Evolutionary conservation across 2,329 filamentous ascomycete genomes (phyloP), one percentile per base, ranked within the genome.

Genomic region (Diaporthe sp.): DNA sequence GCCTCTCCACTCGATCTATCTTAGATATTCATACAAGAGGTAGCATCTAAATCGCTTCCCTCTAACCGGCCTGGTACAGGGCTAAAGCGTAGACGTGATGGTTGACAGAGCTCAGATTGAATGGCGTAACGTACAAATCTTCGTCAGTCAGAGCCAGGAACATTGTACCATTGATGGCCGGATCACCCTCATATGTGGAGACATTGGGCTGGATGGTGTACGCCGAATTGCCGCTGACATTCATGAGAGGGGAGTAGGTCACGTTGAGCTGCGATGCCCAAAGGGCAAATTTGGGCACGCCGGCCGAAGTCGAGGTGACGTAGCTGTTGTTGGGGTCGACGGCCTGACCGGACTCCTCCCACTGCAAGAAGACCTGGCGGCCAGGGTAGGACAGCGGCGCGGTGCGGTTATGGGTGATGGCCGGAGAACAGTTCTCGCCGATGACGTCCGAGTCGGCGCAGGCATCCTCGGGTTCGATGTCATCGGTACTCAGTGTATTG

Each of bases 301-400:
- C 87, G 0, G 92, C 93, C 0, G 86, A 85, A 0, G 88, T 90
- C 3, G 83, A 82, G 0, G 94, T 96, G 65, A 95, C 84, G 81
- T 97, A 97, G 80, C 91, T 94, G 84, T 94, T 95, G 83, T 97
- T 96, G 0, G 94, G 94, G 0, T 94, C 94, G 4, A 96, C 88
- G 0, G 88, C 78, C 77, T 89, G 83, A 0, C 94, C 94, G 0
- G 94, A 92, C 0, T 81, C 83, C 35, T 97, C 94, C 94, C 94
- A 97, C 56, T 87, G 81, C 9, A 97, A 84, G 79, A 90, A 91
- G 2, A 97, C 91, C 78, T 92, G 85, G 32, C 92, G 92, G 0
- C 94, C 94, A 0, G 94, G 89, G 81, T 93, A 95, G 0, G 92
- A 93, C 0, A 97, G 89, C 0, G 94, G 94, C 66, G 89, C 88